Conservation (phyloP, 495 filamentous ascomycete genomes). For the Penicillium daleae region DNA sequence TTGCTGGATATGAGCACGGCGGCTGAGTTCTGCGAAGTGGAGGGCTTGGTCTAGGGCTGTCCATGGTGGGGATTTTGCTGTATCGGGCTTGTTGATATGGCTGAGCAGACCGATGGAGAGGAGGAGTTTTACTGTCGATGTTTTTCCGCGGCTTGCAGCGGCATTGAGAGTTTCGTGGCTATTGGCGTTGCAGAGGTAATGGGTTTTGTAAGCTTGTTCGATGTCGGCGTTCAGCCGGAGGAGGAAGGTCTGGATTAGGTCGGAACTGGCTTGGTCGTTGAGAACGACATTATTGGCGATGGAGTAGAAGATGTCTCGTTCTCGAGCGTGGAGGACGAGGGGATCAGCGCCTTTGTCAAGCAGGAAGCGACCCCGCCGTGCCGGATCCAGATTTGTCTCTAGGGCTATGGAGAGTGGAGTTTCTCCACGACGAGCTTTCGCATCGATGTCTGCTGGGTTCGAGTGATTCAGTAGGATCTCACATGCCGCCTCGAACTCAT, state of each 20-base stretch:
- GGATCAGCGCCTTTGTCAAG: slow-evolving; percentile 20
- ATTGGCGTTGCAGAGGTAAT: slow-evolving; percentile 12
- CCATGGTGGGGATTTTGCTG: slow-evolving; percentile 14
- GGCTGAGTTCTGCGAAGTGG: slow-evolving; percentile 13
- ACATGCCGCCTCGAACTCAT: slow-evolving; percentile 22
- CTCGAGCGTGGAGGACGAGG: slow-evolving; percentile 5
- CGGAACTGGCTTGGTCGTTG: slow-evolving; percentile 16
- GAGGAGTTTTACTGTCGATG: slow-evolving; percentile 14
- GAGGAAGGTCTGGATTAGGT: slow-evolving; percentile 17
- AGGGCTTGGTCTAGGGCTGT: slow-evolving; percentile 22
- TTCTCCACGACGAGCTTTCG: slow-evolving; percentile 8
- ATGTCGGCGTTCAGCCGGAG: slow-evolving; percentile 1
- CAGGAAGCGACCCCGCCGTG: slow-evolving; percentile 12
- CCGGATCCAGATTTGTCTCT: slow-evolving; percentile 14
- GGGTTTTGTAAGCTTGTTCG: slow-evolving; percentile 6
- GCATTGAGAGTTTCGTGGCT: slow-evolving; percentile 16
- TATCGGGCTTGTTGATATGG: slow-evolving; percentile 12
- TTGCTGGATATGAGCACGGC: slow-evolving; percentile 15
- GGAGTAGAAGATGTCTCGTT: slow-evolving; percentile 21
- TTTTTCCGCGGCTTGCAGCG: slow-evolving; percentile 16
- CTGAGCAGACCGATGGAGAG: slow-evolving; percentile 12
- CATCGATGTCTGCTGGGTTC: slow-evolving; percentile 15
- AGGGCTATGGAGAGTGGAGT: slow-evolving; percentile 20
- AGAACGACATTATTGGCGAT: slow-evolving; percentile 20
- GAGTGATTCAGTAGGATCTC: slow-evolving; percentile 10